phyloP scores from a whole-genome alignment of 164 flowering plant species.

The Vitis amurensis region DNA sequence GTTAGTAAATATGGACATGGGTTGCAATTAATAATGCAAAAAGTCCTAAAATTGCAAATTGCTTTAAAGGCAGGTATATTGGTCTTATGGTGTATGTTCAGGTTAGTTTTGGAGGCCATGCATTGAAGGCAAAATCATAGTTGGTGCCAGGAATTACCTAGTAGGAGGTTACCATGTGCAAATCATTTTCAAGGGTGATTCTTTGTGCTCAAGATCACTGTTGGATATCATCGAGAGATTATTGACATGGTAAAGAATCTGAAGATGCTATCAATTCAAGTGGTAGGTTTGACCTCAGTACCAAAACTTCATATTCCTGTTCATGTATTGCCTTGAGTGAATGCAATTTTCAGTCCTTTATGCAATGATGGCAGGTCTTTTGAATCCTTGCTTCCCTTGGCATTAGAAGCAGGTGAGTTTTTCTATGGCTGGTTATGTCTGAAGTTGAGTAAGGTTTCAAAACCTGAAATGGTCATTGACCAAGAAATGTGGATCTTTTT shows the following conservation, averaged over 20 bases:
- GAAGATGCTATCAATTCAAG: background rate
- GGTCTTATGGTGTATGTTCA: constrained; percentile 17
- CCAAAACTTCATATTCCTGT: background rate
- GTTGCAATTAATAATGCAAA: background rate
- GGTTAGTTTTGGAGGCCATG: constrained; percentile 16
- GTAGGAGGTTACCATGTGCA: constrained; percentile 3
- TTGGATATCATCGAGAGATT: background rate
- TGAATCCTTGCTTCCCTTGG: constrained; percentile 3
- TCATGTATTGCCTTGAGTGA: background rate
- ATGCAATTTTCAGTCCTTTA: background rate
- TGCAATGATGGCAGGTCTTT: constrained; percentile 13
- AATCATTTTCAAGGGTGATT: background rate
- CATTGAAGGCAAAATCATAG: background rate
- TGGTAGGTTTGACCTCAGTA: constrained; percentile 1
- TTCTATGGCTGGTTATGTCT: background rate
- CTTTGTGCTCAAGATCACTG: background rate
- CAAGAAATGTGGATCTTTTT: too few species aligned
- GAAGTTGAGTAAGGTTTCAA: background rate
- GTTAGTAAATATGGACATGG: constrained; percentile 1
- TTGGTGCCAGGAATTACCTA: background rate
- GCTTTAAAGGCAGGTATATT: constrained; percentile 14
- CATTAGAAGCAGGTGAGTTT: constrained; percentile 15
- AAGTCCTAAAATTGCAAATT: background rate
- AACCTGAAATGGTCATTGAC: background rate
- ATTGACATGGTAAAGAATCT: background rate